phyloP scores from a whole-genome alignment of 768 basidiomycete species.

The Ramaria sp. region DNA sequence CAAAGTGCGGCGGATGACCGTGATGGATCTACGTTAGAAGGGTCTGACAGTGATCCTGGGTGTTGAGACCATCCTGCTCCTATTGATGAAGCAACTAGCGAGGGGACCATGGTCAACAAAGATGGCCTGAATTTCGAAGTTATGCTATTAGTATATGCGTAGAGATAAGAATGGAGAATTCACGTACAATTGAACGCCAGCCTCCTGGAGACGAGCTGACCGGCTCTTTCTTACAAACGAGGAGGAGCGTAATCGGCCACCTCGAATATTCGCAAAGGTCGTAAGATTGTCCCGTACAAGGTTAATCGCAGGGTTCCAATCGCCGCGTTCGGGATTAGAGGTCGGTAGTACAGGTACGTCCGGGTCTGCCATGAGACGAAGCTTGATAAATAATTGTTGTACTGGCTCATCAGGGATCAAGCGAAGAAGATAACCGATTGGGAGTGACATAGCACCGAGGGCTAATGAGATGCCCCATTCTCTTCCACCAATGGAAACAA shows the following conservation, averaged over 20 bases:
- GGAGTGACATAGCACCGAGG: conserved; percentile 78
- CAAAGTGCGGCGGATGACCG: conserved; percentile 72
- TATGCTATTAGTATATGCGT: not conserved
- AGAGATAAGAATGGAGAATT: conserved; percentile 14
- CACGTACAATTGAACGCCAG: conserved; percentile 21
- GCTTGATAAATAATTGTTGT: conserved; percentile 43
- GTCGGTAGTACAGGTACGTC: conserved; percentile 50
- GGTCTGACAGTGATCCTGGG: conserved; percentile 54
- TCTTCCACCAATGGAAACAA: conserved; percentile 60
- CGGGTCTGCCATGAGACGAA: conserved; percentile 52
- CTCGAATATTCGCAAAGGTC: conserved; percentile 74
- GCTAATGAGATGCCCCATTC: conserved; percentile 94
- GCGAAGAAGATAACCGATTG: conserved; percentile 75
- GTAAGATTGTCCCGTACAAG: conserved; percentile 78
- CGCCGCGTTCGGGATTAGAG: conserved; percentile 42
- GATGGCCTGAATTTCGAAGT: conserved; percentile 35
- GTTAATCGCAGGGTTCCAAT: conserved; percentile 73
- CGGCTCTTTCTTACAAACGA: conserved; percentile 79
- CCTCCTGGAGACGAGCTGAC: conserved; percentile 37
- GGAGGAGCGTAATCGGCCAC: conserved; percentile 79
- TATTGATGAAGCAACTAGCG: conserved; percentile 60
- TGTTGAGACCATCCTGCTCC: conserved; percentile 54
- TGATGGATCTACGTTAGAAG: conserved; percentile 66
- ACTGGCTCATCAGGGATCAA: conserved; percentile 72
- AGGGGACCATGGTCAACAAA: conserved; percentile 68